phyloP scores from a whole-genome alignment of 768 basidiomycete species.

The Pleurotus platypus region DNA sequence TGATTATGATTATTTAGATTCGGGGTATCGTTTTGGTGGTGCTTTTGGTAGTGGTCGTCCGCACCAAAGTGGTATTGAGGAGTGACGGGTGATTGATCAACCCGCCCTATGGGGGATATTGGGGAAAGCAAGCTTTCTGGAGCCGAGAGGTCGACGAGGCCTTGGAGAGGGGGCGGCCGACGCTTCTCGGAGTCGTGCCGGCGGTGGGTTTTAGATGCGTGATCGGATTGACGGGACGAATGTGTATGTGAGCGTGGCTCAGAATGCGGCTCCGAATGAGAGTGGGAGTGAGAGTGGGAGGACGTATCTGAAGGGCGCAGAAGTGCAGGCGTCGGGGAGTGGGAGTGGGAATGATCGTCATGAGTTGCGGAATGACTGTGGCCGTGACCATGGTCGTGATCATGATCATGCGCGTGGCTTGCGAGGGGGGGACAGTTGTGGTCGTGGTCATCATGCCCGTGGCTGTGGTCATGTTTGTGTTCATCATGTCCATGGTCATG shows the following conservation, averaged over 20 bases:
- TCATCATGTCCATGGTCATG: conserved; percentile 13
- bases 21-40: conserved; percentile 31
- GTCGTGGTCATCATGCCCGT: conserved; percentile 11
- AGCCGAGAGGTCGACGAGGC: background rate
- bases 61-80: conserved; percentile 50
- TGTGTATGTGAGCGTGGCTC: conserved; percentile 18
- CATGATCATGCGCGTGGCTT: conserved; percentile 17
- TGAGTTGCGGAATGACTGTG: conserved; percentile 10
- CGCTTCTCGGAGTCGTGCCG: conserved; percentile 11
- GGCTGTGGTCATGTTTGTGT: conserved; percentile 8
- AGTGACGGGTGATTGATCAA: conserved; percentile 52
- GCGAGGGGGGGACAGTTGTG: background rate
- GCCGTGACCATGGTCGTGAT: conserved; percentile 16
- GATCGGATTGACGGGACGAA: conserved; percentile 17
- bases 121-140: conserved; percentile 11
- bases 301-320: conserved; percentile 5
- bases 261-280: conserved; percentile 20
- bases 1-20: conserved; percentile 52
- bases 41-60: conserved; percentile 35
- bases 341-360: conserved; percentile 17
- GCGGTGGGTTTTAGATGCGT: conserved; percentile 17
- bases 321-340: conserved; percentile 15
- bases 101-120: background rate
- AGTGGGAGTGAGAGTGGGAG: conserved; percentile 22
- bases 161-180: conserved; percentile 7